Conservation (phyloP, 139 green algal species). For the Tetradesmus obliquus region DNA sequence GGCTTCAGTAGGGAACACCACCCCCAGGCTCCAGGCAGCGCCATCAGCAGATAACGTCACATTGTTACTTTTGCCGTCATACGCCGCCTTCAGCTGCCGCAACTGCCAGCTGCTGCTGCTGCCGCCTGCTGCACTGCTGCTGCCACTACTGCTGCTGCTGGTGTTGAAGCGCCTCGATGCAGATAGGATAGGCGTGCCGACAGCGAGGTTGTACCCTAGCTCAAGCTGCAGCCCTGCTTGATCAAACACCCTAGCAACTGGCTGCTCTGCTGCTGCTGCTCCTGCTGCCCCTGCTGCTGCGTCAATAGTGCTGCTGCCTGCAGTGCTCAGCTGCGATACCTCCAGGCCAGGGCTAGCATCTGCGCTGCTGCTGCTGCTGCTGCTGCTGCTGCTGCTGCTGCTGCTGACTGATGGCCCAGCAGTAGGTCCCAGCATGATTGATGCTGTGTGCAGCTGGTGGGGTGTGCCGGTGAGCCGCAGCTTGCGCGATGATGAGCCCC, state of each 20-base stretch:
- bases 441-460: slow-evolving; percentile 26
- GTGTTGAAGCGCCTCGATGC: background rate
- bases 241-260: background rate
- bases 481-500: background rate
- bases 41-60: slow-evolving; percentile 23
- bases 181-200: background rate
- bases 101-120: slow-evolving; percentile 15
- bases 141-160: slow-evolving; percentile 6
- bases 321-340: background rate
- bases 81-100: slow-evolving; percentile 16
- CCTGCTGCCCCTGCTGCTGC: background rate
- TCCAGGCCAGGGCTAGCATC: background rate
- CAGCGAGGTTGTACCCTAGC: slow-evolving; percentile 18
- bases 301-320: background rate
- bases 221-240: slow-evolving; percentile 8
- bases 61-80: background rate
- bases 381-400: background rate
- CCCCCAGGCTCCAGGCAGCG: slow-evolving; percentile 15
- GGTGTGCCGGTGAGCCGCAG: background rate
- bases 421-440: slow-evolving; percentile 6
- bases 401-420: background rate
- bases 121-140: background rate
- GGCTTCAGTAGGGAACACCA: slow-evolving; percentile 20
- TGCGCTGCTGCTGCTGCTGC: slow-evolving; percentile 12
- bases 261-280: slow-evolving; percentile 20